Evolutionary conservation across 441 rosid species (phyloP), one percentile per base, ranked within the genome.

Genomic region (Aquilaria agallochum): DNA sequence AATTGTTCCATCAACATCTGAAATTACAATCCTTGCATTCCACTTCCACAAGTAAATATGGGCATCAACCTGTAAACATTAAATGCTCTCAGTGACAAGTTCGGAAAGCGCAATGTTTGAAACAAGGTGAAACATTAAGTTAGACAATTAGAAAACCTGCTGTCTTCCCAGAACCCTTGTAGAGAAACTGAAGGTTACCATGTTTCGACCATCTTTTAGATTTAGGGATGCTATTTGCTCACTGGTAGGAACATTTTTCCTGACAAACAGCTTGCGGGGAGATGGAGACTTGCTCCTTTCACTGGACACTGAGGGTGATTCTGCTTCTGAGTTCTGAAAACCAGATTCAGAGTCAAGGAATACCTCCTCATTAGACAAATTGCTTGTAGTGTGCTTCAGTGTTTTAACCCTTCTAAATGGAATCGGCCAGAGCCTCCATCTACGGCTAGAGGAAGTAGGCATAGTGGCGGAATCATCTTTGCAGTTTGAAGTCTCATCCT

Each of bases 1-100:
- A 78, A 92, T 92, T 55, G 97, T 92, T 72, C 97, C 96, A 75
- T 92, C 97, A 56, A 92, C 97, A 66, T 92, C 97, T 53, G 97
- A 92, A 60, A 89, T 89, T 46, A 89, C 97, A 67, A 92, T 92
- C 59, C 81, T 77, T 15, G 95, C 85, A 60, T 89, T 80, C 97
- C 97, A 92, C 77, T 81, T 87, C 97, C 97, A 89, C 65, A 84
- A 77, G 78, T 92, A 89, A 54, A 92, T 83, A 77, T 89, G 95
- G 42, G 95, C 95, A 73, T 87, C 96, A 53, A 87, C 97, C 97
- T 91, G 75, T 64, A 63, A 58, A 63, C 45, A 65, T 65, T 59
- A 58, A 61, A 11, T 59, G 12, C 3, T 59, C 31, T 72, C 66
- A 53, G 68, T 27, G 68, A 62, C 42, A 53, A 67, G 70, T 63